A percentile compares a stretch with the other conserved stretches of the same genome.
These are phyloP conservation scores for Ceratorhiza oryzae-sativae DNA, from an alignment of 1,284 basidiomycete species.

Conservation along the genomic window DNA sequence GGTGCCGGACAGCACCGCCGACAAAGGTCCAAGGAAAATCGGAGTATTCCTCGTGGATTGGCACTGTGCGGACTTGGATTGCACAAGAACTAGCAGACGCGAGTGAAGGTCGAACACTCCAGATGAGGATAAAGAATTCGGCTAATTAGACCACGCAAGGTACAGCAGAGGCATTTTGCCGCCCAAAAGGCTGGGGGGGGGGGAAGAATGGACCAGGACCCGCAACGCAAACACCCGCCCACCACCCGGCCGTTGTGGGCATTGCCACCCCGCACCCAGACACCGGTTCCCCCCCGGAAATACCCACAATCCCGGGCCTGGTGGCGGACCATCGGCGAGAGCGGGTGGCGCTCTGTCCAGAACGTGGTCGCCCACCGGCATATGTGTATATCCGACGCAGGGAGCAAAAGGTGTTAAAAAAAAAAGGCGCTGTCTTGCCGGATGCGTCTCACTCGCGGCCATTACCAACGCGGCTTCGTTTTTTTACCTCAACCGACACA, in stretches of 20 bases:
- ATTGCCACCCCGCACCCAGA: not conserved
- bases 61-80: not conserved
- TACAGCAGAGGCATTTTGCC: not conserved
- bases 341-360: not conserved
- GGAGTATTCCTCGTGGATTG: not conserved
- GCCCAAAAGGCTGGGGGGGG: not conserved
- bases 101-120: not conserved
- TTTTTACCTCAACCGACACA: too few relatives aligned
- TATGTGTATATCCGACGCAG: not conserved
- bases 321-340: not conserved
- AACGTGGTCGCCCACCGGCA: not conserved
- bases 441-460: not conserved
- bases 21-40: not conserved
- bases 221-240: not conserved
- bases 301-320: not conserved
- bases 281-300: not conserved
- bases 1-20: not conserved
- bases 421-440: too few relatives aligned
- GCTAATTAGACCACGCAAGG: not conserved
- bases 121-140: not conserved
- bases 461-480: conserved; percentile 9
- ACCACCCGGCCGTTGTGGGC: not conserved
- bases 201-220: not conserved
- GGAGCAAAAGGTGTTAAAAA: not conserved
- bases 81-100: not conserved